Conservation (phyloP, 108 stramenopile species). For the Heterococcus sp. region DNA sequence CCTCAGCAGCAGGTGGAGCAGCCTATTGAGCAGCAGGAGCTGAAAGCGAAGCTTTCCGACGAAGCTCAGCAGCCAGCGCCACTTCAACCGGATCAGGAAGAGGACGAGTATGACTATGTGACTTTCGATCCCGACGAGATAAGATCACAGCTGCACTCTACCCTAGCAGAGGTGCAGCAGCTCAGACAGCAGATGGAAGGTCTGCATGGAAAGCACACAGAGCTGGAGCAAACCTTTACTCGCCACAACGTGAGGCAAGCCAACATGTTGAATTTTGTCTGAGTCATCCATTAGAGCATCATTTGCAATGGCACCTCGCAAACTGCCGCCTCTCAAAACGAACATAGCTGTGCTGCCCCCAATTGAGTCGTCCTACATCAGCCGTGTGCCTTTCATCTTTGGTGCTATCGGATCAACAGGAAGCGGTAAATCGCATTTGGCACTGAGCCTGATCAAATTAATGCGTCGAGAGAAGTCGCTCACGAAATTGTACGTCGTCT, state of each 20-base stretch:
- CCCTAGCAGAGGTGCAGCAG: neutral
- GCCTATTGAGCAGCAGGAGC: neutral
- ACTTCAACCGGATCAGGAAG: neutral
- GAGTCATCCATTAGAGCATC: neutral
- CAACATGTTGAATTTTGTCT: neutral
- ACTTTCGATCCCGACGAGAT: neutral
- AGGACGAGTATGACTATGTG: neutral
- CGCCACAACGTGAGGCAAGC: neutral
- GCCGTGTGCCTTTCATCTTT: neutral
- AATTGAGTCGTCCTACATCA: neutral
- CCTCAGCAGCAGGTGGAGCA: too few species aligned
- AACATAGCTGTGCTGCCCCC: neutral
- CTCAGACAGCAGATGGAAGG: neutral
- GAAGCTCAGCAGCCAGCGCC: neutral
- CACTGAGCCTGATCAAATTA: neutral
- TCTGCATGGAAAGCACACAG: neutral
- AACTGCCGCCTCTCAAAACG: neutral
- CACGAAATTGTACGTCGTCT: neutral
- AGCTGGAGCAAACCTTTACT: neutral
- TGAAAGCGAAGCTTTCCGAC: neutral
- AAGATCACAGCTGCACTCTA: neutral
- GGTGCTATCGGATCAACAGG: neutral
- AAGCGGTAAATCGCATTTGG: neutral
- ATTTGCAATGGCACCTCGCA: neutral
- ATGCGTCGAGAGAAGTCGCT: neutral